Evolutionary conservation across 345 rosid genomes (phyloP), one percentile per base, ranked within the genome.

Genomic region (Mallotus nudiflorus): DNA sequence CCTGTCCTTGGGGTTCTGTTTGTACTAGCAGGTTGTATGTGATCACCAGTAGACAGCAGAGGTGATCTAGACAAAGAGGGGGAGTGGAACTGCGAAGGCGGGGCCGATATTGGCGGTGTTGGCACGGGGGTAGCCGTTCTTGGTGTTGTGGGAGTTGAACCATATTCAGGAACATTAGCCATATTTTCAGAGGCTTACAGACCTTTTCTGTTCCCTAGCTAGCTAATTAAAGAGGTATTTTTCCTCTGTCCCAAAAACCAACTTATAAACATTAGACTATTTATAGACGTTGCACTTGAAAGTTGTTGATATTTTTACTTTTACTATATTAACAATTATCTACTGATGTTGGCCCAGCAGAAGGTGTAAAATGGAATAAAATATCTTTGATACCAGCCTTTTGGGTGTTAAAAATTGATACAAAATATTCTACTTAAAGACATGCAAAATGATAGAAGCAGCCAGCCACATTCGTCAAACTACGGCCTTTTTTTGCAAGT

Each of bases 31-130:
- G 85, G 84, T 33, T 66, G 65, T 25, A 87, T 85, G 28, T 69
- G 71, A 51, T 80, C 88, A 2, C 71, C 80, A 0, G 78, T 22
- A 0, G 72, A 24, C 45, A 85, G 87, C 53, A 87, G 81, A 0
- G 96, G 90, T 4, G 96, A 87, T 37, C 96, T 75, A 9, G 96
- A 72, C 54, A 89, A 39, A 6, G 92, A 86, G 0, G 96, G 96
- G 18, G 96, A 89, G 66, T 89, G 92, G 33, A 83, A 54, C 75
- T 87, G 91, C 16, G 95, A 87, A 2, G 95, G 91, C 20, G 91
- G 91, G 62, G 90, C 77, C 0, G 95, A 87, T 59, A 89, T 84
- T 0, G 89, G 91, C 12, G 84, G 82, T 4, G 76, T 39, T 40
- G 75, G 65, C 19, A 69, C 55, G 40, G 27, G 51, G 87, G 35